Evolutionary conservation across 208 protist species (phyloP).

Genomic region (Leishmania turanica): DNA sequence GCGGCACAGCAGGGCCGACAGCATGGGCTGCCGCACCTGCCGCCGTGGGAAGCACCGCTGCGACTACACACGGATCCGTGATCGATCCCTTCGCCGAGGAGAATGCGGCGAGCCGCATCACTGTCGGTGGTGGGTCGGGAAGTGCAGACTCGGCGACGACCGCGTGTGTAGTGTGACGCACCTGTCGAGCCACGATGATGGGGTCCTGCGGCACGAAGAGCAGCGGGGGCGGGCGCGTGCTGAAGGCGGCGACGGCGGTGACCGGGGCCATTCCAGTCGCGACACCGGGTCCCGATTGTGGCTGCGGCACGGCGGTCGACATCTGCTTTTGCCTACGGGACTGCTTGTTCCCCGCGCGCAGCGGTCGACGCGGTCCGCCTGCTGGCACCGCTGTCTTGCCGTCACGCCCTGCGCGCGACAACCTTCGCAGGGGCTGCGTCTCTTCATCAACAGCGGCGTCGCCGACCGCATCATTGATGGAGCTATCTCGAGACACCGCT

Average conservation of each 20-base stretch:
- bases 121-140: background rate
- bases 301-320: background rate
- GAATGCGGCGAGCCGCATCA: background rate
- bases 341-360: background rate
- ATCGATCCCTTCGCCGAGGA: background rate
- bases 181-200: background rate
- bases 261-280: background rate
- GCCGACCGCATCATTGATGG: background rate
- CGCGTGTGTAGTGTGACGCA: background rate
- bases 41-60: background rate
- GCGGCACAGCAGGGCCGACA: background rate
- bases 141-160: background rate
- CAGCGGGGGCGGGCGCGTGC: background rate
- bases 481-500: conserved; percentile 3
- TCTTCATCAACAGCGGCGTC: background rate
- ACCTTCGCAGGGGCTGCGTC: background rate
- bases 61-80: background rate
- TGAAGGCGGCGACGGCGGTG: background rate
- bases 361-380: background rate
- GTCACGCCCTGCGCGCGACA: background rate
- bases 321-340: background rate
- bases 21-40: background rate
- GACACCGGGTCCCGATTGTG: background rate
- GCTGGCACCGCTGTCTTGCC: background rate
- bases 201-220: background rate